A percentile compares a stretch with the other conserved stretches of the same genome.
phyloP scores from a whole-genome alignment of 2,329 filamentous ascomycete genomes.

The Coniella vitis region DNA sequence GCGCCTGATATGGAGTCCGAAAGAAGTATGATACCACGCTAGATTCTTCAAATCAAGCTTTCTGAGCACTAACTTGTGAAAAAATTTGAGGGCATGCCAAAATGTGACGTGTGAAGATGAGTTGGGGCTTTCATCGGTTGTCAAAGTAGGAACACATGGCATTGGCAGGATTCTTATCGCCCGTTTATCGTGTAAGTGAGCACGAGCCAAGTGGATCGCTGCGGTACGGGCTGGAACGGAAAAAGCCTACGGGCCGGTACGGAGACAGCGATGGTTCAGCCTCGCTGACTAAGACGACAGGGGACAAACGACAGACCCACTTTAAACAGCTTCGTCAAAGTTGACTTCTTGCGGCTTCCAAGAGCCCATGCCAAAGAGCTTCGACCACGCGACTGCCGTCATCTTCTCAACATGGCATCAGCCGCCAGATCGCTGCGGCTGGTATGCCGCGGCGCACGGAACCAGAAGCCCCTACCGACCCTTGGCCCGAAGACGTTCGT shows the following conservation, averaged over 20 bases:
- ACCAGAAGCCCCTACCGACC: slow-evolving; percentile 17
- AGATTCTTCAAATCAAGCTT: too few relatives aligned
- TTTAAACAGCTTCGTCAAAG: slow-evolving; percentile 1
- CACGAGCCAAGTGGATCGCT: not conserved
- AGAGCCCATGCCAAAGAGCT: not conserved
- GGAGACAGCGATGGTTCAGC: not conserved
- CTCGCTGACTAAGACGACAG: not conserved
- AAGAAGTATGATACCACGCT: too few relatives aligned
- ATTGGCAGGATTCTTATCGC: not conserved
- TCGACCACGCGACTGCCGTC: not conserved
- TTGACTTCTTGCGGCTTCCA: not conserved
- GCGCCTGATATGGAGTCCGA: too few relatives aligned
- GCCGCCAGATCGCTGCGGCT: slow-evolving; percentile 34
- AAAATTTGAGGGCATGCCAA: too few relatives aligned
- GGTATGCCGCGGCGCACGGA: slow-evolving; percentile 29
- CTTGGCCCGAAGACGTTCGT: slow-evolving; percentile 19
- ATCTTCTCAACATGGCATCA: slow-evolving; percentile 30
- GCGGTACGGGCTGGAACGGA: not conserved
- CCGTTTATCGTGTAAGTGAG: slow-evolving; percentile 6
- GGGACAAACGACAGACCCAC: not conserved
- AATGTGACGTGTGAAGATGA: too few relatives aligned
- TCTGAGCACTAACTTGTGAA: too few relatives aligned
- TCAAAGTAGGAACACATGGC: too few relatives aligned
- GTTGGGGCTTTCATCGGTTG: too few relatives aligned
- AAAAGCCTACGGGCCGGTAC: not conserved